phyloP scores from a whole-genome alignment of 805 yeast species.

The Vanderwaltozyma verrucispora region DNA sequence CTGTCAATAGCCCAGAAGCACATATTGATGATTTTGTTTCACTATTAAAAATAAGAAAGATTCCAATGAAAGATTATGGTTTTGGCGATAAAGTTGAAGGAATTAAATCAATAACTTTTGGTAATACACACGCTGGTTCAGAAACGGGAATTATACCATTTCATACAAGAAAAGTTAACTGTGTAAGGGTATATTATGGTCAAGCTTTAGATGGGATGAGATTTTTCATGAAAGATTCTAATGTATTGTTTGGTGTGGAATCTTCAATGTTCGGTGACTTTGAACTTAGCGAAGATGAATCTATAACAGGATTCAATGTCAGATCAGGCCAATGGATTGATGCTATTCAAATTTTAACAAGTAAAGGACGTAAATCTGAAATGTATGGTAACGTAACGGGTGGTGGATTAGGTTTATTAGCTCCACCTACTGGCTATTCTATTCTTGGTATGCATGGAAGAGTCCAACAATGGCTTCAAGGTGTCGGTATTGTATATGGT shows the following conservation, averaged over 20 bases:
- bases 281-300: constrained; percentile 44
- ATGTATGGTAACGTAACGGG: constrained; percentile 65
- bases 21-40: constrained; percentile 39
- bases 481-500: constrained; percentile 58
- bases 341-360: constrained; percentile 65
- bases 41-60: constrained; percentile 8
- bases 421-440: constrained; percentile 49
- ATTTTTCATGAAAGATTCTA: constrained; percentile 30
- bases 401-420: constrained; percentile 45
- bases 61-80: constrained; percentile 24
- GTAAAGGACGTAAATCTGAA: constrained; percentile 40
- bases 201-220: constrained; percentile 74
- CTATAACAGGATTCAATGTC: constrained; percentile 46
- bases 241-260: constrained; percentile 39
- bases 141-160: constrained; percentile 23
- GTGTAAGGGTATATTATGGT: constrained; percentile 62
- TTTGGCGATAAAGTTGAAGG: constrained; percentile 15
- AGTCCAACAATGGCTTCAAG: constrained; percentile 59
- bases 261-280: constrained; percentile 46
- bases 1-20: constrained; percentile 52
- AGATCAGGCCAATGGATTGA: constrained; percentile 87
- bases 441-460: constrained; percentile 68
- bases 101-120: constrained; percentile 22
- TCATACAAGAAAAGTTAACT: constrained; percentile 29
- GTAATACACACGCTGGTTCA: constrained; percentile 19